Base-by-base conservation (phyloP, 106 monocot genomes). In the Vanilla planifolia region DNA sequence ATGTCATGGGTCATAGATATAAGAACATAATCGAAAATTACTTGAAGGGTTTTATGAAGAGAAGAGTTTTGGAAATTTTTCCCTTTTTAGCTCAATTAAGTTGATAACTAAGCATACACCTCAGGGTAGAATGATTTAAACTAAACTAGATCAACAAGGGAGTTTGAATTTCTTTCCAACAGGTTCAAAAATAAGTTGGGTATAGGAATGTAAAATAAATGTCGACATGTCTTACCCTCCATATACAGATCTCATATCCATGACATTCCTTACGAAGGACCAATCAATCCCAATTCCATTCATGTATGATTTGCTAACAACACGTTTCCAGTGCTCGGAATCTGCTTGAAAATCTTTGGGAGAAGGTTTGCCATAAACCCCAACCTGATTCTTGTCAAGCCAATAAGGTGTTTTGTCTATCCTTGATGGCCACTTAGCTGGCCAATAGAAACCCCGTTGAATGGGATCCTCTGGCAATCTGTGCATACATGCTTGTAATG, bases 161-260 rank as follows among this genome's bases (percentile, higher is more conserved):
- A n/a, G n/a, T n/a, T n/a, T n/a, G n/a, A n/a, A n/a, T n/a, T n/a
- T n/a, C n/a, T n/a, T n/a, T n/a, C n/a, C n/a, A n/a, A n/a, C n/a
- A n/a, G n/a, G n/a, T n/a, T n/a, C n/a, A n/a, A n/a, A n/a, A n/a
- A n/a, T n/a, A n/a, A n/a, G n/a, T n/a, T n/a, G n/a, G n/a, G n/a
- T n/a, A n/a, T n/a, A n/a, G n/a, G n/a, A n/a, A n/a, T n/a, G n/a
- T n/a, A n/a, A n/a, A 23, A 48, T 16, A 48, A 23, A 8, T 25
- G 22, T 48, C 8, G 19, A 3, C 10, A 48, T 48, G 21, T 48
- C 78, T 79, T 80, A 85, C 85, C 85, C 85, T 68, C 85, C 85
- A 70, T 85, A 85, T n/a, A 73, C 61, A 10, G 80, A 44, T 77
- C 73, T 68, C 85, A 85, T 85, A 56, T 85, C 85, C 85, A 85